Evolutionary conservation across 2,329 filamentous ascomycete species (phyloP), one percentile per base, ranked within the genome.

Genomic region (Pseudogymnoascus sp.): DNA sequence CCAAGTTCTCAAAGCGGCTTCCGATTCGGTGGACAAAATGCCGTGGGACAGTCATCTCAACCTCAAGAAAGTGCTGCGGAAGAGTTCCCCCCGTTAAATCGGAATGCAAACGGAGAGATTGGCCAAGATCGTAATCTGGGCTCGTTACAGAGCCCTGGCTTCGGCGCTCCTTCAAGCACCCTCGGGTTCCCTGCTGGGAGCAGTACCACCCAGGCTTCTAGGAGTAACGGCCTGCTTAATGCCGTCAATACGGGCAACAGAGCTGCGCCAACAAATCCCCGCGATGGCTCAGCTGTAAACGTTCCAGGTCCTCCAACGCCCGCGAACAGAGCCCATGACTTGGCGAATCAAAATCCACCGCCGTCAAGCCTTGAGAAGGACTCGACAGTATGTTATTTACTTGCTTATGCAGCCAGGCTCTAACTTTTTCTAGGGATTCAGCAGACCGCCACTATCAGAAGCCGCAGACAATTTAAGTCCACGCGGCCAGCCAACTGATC

Each of bases 191-290:
- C 42, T 14, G 61, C 25, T 60, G 45, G 71, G 16, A 63, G 62
- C 41, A 64, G 72, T 74, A 42, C 69, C 71, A 41, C 76, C 60
- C 77, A 77, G 62, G 73, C 74, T 41, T 79, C 75, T 62, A 76
- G 83, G 62, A 84, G 81, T 11, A 88, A 88, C 69, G 84, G 84
- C 7, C 75, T 88, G 39, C 73, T 88, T 52, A 87, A 85, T 69
- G 85, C 84, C 3, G 73, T 88, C n/a, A 85, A 84, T 45, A 83
- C 83, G 4, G 86, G 81, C 65, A 80, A 75, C 63, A 77, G 83
- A 61, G 72, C 78, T 36, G 74, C 75, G 8, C 55, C 55, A n/a
- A 30, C 45, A 30, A 52, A 52, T 8, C 25, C 45, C 7, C 45
- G 45, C n/a, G 45, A 52, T 28, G 30, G 9, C 45, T 7, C 45